phyloP scores from a whole-genome alignment of 176 grass and related monocot species.

The Rhynchospora breviuscula region DNA sequence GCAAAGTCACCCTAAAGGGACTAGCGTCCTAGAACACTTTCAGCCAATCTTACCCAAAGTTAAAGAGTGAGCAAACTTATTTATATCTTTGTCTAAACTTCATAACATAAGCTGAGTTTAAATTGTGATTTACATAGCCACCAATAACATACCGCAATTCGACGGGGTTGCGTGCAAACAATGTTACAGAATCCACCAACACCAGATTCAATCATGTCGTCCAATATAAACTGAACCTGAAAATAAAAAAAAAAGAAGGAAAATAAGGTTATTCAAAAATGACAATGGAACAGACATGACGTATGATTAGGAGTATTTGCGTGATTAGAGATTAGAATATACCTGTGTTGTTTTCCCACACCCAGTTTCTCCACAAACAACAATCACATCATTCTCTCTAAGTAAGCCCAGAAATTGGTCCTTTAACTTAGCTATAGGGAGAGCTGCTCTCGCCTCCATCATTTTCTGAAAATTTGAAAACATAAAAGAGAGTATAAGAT shows the following conservation, averaged over 20 bases:
- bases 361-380: slow-evolving; percentile 95
- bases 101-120: not conserved
- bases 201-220: slow-evolving; percentile 91
- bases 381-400: slow-evolving; percentile 75
- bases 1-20: not conserved
- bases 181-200: slow-evolving; percentile 82
- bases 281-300: slow-evolving; percentile 15
- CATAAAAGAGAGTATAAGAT: not conserved
- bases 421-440: slow-evolving; percentile 76
- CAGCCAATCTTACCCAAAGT: not conserved
- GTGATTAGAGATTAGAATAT: slow-evolving; percentile 8
- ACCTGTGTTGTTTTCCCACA: slow-evolving; percentile 99
- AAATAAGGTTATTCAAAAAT: slow-evolving; percentile 10
- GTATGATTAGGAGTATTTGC: not conserved
- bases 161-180: slow-evolving; percentile 84
- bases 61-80: not conserved
- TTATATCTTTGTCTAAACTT: not conserved
- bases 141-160: slow-evolving; percentile 61
- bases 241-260: too few relatives aligned
- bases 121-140: not conserved
- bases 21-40: not conserved
- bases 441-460: slow-evolving; percentile 75
- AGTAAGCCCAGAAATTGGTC: slow-evolving; percentile 62
- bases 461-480: slow-evolving; percentile 57
- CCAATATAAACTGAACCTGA: slow-evolving; percentile 94